phyloP scores from a whole-genome alignment of 225 moss, liverwort and hornwort species.

The Marchantia paleacea region DNA sequence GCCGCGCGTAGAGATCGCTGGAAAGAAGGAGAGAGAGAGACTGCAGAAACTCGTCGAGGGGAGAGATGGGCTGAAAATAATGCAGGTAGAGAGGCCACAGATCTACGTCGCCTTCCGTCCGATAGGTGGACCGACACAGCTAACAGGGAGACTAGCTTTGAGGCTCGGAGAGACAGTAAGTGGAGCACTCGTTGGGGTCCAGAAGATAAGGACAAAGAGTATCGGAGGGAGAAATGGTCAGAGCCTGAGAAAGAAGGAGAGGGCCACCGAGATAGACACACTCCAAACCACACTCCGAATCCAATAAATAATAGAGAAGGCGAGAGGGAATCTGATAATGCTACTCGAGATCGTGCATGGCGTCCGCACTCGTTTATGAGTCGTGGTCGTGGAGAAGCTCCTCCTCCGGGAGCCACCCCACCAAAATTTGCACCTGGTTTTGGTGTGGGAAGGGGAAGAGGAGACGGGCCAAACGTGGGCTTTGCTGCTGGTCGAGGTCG shows the following conservation, averaged over 20 bases:
- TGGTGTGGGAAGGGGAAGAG: slow-evolving; percentile 90
- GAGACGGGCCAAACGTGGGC: slow-evolving; percentile 77
- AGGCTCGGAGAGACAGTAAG: slow-evolving; percentile 58
- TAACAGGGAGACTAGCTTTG: slow-evolving; percentile 55
- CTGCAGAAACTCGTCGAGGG: slow-evolving; percentile 37
- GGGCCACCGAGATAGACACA: slow-evolving; percentile 47
- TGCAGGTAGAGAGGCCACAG: slow-evolving; percentile 46
- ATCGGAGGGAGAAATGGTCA: slow-evolving; percentile 51
- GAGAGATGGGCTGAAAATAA: slow-evolving; percentile 59
- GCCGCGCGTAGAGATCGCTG: slow-evolving; percentile 56
- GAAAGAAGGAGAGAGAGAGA: slow-evolving; percentile 60
- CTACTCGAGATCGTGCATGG: slow-evolving; percentile 51
- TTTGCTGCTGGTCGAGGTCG: slow-evolving; percentile 93
- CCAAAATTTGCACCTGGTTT: slow-evolving; percentile 79
- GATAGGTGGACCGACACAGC: slow-evolving; percentile 54
- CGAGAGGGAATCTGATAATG: slow-evolving; percentile 47
- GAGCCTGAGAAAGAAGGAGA: slow-evolving; percentile 57
- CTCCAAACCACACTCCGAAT: slow-evolving; percentile 30
- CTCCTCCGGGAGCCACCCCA: slow-evolving; percentile 45
- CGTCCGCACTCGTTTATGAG: slow-evolving; percentile 57
- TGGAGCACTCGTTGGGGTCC: slow-evolving; percentile 69
- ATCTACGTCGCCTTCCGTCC: slow-evolving; percentile 46
- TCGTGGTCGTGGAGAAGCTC: slow-evolving; percentile 56
- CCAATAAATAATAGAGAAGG: slow-evolving; percentile 40
- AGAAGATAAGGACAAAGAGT: slow-evolving; percentile 62